Conservation (phyloP, 208 protist genomes). For the Novymonas esmeraldas region DNA sequence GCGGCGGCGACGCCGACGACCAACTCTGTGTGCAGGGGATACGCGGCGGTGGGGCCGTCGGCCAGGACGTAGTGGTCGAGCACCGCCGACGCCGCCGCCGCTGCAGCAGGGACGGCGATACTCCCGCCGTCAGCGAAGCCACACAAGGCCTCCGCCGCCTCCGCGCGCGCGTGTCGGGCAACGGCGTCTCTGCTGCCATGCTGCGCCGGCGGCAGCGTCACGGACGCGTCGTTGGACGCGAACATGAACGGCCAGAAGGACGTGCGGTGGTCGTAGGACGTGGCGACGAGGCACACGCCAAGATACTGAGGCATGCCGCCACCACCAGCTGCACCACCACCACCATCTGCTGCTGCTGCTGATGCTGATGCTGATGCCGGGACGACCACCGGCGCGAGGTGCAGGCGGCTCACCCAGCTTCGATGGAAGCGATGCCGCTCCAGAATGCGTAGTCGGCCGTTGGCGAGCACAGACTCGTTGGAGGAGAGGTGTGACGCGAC, state of each 20-base stretch:
- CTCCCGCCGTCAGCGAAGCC: too few species aligned
- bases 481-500: constrained; percentile 25
- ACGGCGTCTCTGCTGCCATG: too few species aligned
- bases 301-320: constrained; percentile 52
- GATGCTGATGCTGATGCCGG: constrained; percentile 6
- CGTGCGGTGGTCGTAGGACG: constrained; percentile 70
- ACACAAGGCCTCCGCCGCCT: too few species aligned
- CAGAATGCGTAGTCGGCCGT: constrained; percentile 43
- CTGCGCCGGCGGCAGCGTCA: too few species aligned
- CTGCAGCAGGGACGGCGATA: neutral
- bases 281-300: constrained; percentile 56
- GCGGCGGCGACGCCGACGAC: constrained; percentile 43
- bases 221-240: too few species aligned
- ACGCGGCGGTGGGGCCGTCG: constrained; percentile 43
- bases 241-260: constrained; percentile 84
- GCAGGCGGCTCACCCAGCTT: constrained; percentile 72
- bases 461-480: constrained; percentile 19
- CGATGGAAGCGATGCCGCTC: constrained; percentile 69
- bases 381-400: constrained; percentile 49
- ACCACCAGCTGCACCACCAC: too few species aligned
- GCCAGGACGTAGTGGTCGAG: constrained; percentile 38
- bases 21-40: constrained; percentile 58
- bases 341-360: constrained; percentile 11
- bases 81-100: neutral
- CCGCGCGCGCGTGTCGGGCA: too few species aligned